These are phyloP conservation scores for Daldinia concentrica DNA, from an alignment of 495 filamentous ascomycete genomes.

Conservation along the genomic window DNA sequence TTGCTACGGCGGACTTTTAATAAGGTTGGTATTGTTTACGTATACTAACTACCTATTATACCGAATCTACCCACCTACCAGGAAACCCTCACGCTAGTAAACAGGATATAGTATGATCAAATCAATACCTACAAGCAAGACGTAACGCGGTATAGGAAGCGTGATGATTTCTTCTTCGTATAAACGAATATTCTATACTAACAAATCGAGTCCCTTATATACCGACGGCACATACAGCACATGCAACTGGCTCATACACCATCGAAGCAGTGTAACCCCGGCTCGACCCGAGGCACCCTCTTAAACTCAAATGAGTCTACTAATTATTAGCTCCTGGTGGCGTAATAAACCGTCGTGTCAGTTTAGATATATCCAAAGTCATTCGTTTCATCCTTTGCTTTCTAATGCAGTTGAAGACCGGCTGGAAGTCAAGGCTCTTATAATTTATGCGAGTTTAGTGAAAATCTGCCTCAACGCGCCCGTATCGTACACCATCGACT, in stretches of 20 bases:
- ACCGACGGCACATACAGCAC: neutral
- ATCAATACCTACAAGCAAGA: neutral
- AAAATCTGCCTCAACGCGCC: conserved; percentile 75
- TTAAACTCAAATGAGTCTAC: neutral
- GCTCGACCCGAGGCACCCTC: conserved; percentile 2
- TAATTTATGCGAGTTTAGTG: conserved; percentile 48
- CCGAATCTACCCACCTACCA: neutral
- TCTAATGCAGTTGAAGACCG: neutral
- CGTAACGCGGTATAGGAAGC: neutral
- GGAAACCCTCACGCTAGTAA: neutral
- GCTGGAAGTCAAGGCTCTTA: neutral
- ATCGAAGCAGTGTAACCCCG: neutral
- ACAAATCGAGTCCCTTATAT: neutral
- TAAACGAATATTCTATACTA: neutral
- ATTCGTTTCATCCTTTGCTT: neutral
- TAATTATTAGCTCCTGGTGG: neutral
- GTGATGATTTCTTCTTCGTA: neutral
- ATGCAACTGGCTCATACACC: neutral
- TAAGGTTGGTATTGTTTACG: too few relatives aligned
- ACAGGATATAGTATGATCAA: neutral
- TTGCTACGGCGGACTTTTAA: too few relatives aligned
- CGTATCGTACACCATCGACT: conserved; percentile 77
- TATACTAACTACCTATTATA: neutral
- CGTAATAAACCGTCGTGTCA: neutral
- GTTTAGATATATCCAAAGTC: neutral